phyloP scores from a whole-genome alignment of 169 alveolate genomes.

The Sarcocystis neurona region DNA sequence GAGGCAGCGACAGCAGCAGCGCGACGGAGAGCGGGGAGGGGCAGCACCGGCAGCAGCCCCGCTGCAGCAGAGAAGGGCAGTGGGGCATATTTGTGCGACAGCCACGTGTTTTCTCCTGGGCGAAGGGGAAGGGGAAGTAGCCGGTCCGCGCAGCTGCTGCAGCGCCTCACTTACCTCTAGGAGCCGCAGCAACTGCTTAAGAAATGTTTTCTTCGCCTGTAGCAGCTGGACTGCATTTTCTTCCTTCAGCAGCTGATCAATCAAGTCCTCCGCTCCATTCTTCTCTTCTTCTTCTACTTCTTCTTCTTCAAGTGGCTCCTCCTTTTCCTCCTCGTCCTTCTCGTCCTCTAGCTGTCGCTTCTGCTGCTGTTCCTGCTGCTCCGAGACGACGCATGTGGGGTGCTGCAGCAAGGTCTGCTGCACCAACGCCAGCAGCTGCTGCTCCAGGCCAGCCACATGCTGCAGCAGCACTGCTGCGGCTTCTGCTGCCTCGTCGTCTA shows the following conservation, averaged over 20 bases:
- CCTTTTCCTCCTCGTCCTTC: neutral
- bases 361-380: neutral
- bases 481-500: too few species aligned
- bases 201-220: neutral
- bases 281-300: neutral
- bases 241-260: neutral
- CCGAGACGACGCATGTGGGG: neutral
- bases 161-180: constrained; percentile 27
- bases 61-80: too few species aligned
- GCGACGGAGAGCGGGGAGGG: neutral
- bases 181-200: neutral
- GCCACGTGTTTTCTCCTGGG: too few species aligned
- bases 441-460: neutral
- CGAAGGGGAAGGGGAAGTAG: too few species aligned
- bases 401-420: constrained; percentile 1
- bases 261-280: too few species aligned
- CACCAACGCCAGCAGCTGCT: neutral
- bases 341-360: neutral
- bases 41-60: too few species aligned
- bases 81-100: too few species aligned
- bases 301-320: neutral
- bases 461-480: neutral
- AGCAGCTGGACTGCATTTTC: neutral
- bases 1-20: neutral
- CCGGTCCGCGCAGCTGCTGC: too few species aligned